Evolutionary conservation across 441 rosid species (phyloP), one percentile per base, ranked within the genome.

Genomic region (Corymbia citriodora): DNA sequence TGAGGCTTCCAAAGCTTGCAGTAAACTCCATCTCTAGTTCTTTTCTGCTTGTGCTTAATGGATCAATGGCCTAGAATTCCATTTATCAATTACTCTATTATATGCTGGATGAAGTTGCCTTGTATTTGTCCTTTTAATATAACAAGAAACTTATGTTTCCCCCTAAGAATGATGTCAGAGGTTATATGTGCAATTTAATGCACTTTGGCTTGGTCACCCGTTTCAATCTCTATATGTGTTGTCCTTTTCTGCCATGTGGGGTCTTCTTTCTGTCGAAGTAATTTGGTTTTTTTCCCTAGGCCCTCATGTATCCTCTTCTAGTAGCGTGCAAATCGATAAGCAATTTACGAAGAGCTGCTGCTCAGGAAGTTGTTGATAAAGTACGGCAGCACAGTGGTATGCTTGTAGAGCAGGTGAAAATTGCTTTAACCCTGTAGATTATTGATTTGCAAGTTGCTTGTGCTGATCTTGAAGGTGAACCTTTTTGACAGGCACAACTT

Each of bases 251-350:
- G 52, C 52, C 85, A 79, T 23, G n/a, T 40, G 85, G 25, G 29
- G 15, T 74, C 17, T 79, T 79, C 85, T 79, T 79, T 79, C 85
- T 12, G 16, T 79, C 23, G 52, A 79, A 79, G n/a, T 40, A 21
- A 40, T 52, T 33, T 87, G 3, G 29, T 87, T 33, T 54, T 54
- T 87, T 11, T 55, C 16, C 49, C 65, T 96, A 98, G 99, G 99
- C 99, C 89, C 99, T 98, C 89, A 98, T 98, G 99, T 98, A 98
- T 92, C 99, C 99, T 87, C 99, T 98, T 93, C 98, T 98, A 31
- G 99, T 98, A 91, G 99, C 99, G 11, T 98, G 99, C 91, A 98
- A 98, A 94, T 98, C 99, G 89, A 96, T 96, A 92, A 98, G 99
- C 95, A 97, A 95, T 94, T 95, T 97, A 87, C 96, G 99, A 81